Evolutionary conservation across 73 alveolate species (phyloP).

Genomic region (Uronychia setigera): DNA sequence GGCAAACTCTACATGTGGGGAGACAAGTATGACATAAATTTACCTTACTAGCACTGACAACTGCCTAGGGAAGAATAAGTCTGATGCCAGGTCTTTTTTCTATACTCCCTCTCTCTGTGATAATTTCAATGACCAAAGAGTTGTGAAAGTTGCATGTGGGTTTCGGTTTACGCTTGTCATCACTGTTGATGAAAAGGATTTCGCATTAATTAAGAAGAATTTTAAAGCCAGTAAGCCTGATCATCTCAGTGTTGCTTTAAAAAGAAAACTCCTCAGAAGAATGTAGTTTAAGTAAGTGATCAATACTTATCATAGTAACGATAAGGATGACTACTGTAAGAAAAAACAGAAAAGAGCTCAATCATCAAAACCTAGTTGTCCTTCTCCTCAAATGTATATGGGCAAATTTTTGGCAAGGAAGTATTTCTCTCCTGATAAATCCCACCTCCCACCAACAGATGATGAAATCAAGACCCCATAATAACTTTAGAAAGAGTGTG

Average conservation of each 20-base stretch:
- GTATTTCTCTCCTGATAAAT: background rate
- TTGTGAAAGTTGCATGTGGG: slow-evolving; percentile 58
- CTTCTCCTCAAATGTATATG: background rate
- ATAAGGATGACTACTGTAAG: background rate
- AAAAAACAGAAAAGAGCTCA: too few species aligned
- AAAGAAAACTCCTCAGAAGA: slow-evolving; percentile 52
- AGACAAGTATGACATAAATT: slow-evolving; percentile 26
- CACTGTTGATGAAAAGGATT: slow-evolving; percentile 34
- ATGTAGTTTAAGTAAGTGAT: slow-evolving; percentile 10
- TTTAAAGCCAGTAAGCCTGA: slow-evolving; percentile 19
- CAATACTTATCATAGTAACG: background rate
- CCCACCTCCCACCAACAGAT: background rate
- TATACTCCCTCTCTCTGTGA: background rate
- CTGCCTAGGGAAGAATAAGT: slow-evolving; percentile 14
- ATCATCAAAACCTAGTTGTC: too few species aligned
- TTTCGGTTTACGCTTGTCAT: slow-evolving; percentile 38
- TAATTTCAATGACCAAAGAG: slow-evolving; percentile 12
- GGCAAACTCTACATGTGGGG: slow-evolving; percentile 75
- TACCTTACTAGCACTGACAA: slow-evolving; percentile 10
- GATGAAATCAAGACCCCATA: background rate
- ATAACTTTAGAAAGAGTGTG: background rate
- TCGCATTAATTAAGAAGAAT: background rate
- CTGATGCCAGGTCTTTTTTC: slow-evolving; percentile 24
- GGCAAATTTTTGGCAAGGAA: background rate
- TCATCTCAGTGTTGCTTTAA: slow-evolving; percentile 41